Base-by-base conservation (phyloP, 1,139 yeast species). In the Yamadazyma friedrichii region DNA sequence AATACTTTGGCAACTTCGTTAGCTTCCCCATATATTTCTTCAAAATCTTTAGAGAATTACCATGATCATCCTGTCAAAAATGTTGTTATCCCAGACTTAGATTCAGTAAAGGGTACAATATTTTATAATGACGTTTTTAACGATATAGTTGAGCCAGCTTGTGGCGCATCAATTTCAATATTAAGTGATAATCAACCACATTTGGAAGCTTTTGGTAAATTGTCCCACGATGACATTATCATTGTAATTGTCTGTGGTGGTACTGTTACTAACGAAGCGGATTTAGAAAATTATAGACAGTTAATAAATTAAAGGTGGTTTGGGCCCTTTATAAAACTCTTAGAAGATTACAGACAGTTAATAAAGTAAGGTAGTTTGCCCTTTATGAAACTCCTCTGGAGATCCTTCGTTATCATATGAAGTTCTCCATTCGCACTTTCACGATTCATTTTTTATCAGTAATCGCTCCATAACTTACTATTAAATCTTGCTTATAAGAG, bases 201-300 rank as follows among this genome's bases (percentile, higher is more conserved):
- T 17, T 50, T 78, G 16, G 56, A 57, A 33, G 51, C 56, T 10
- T 58, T 70, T 32, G 62, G 61, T 1, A 53, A 65, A 20, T 58
- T 78, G 41, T 42, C 51, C 0, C 42, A 60, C 2, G 77, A 78
- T 34, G 85, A 81, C 43, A 69, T 75, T 4, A 65, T 82, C 1
- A 73, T 82, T 2, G 61, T 80, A 11, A 71, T 82, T 33, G 85
- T 80, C 1, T 83, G 88, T 56, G 88, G 89, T 3, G 89, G 88
- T 1, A 68, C 78, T 1, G 66, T 78, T 11, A 73, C 78, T 3
- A 49, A 46, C 13, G 46, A 45, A 16, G 29, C 38, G 3, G 62
- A 58, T 39, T 42, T 58, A 25, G 38, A 40, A 13, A 1, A 26
- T 4, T 50, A 41, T 32, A 46, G 47, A 47, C n/a, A 13, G 3